Evolutionary conservation across 2,329 filamentous ascomycete species (phyloP), one percentile per base, ranked within the genome.

Genomic region (Neopestalotiopsis sp.): DNA sequence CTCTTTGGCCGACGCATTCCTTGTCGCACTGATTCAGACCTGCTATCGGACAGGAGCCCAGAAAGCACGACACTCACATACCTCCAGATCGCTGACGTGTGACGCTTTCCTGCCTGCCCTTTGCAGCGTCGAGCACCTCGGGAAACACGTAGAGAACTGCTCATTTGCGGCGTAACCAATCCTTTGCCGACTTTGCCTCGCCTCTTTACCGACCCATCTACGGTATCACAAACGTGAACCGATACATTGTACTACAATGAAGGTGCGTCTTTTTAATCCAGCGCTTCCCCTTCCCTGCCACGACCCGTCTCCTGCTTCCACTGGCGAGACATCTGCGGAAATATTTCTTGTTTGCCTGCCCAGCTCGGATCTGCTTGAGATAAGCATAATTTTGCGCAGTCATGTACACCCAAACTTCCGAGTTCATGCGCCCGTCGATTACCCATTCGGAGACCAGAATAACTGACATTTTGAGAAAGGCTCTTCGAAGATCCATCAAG

Each of bases 401-500:
- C 66, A 78, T 78, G 76, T 71, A 73, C 69, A 73, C 73, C 69
- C 70, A 74, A 49, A 70, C 42, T 68, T 68, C 74, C 32, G 69
- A 62, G 67, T 63, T 66, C 32, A 70, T 71, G 67, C 73, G 74
- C 71, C 73, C 74, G 65, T 73, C 72, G 38, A 71, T 73, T 66
- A 72, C 68, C 63, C 74, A 71, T 57, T 64, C 65, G 57, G 69
- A 71, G 69, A 67, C 73, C 32, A 40, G 32, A 17, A 68, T 73
- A 73, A 73, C 78, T 79, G 76, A 79, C 70, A 76, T 76, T 56
- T 83, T 83, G 80, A 81, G 81, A 77, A 84, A 94, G 92, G 91
- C 91, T 80, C 88, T 97, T 82, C 90, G 94, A 80, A 89, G 94
- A 83, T 97, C 94, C 71, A 92, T 97, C 83, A 97, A 97, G 85